Percentiles rank a stretch among this genome's conserved stretches.
Conservation (phyloP, 78 protist species). For the slime mould (Dictyostelium discoideum) region DNA sequence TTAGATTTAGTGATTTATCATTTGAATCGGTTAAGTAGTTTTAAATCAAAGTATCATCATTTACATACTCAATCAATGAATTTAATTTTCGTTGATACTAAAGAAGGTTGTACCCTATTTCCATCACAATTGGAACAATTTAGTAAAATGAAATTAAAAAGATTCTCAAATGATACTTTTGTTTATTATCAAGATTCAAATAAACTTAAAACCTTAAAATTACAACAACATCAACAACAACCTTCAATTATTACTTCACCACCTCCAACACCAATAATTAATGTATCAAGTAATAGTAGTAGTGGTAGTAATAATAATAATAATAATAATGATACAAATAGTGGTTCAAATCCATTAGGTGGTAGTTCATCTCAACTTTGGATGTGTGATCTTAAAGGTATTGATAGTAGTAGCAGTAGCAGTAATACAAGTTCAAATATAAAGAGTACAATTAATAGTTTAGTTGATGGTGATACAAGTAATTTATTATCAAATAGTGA, state of each 20-base stretch:
- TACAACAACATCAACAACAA: constrained; percentile 7
- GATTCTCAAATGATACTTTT: constrained; percentile 17
- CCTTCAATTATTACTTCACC: background rate
- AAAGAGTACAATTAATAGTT: constrained; percentile 13
- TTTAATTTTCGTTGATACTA: constrained; percentile 37
- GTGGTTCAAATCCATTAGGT: background rate
- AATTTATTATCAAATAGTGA: constrained; percentile 3
- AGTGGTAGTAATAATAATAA: background rate
- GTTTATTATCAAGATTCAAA: constrained; percentile 6
- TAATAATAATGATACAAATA: background rate
- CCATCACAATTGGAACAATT: constrained; percentile 10
- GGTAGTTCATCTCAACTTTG: constrained; percentile 32
- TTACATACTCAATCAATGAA: constrained; percentile 27
- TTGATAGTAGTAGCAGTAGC: background rate
- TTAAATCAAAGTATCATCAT: constrained; percentile 42
- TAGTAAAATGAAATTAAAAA: constrained; percentile 39
- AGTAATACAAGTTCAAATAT: background rate
- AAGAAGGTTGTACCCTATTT: constrained; percentile 28
- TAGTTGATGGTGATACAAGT: background rate
- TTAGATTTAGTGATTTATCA: constrained; percentile 56
- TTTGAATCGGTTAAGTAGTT: constrained; percentile 30
- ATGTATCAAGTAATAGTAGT: background rate
- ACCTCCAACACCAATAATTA: background rate
- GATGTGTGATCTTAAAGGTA: constrained; percentile 17
- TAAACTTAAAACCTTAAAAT: background rate